Evolutionary conservation across 2,329 filamentous ascomycete genomes (phyloP), one percentile per base, ranked within the genome.

Genomic region (Hypoxylon sp.): DNA sequence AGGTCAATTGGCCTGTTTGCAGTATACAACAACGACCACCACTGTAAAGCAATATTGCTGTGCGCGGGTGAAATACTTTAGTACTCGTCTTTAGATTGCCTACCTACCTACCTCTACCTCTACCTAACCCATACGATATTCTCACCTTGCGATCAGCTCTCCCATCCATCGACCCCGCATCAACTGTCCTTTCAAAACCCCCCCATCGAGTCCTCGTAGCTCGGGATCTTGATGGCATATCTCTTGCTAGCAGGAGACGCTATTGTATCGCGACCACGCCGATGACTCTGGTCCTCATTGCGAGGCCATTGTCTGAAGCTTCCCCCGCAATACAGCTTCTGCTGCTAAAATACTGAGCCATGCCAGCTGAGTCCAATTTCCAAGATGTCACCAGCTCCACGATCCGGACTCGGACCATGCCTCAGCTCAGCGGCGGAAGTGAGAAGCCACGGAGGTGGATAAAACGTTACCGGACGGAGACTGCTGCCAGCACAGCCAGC

Each of bases 401-500:
- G 74, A 72, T 79, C 75, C 76, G 77, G 75, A 79, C 76, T 77
- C 78, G 81, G 75, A 83, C 77, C 79, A 84, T 84, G 82, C 81
- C 81, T 81, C 79, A 77, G 72, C 70, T 74, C 72, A 76, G 68
- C 74, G 76, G 54, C 68, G 75, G 64, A 69, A 76, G 74, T 72
- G 77, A 77, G 72, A 75, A 77, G 71, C 75, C 75, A 74, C 75
- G 77, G 73, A 80, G 80, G 74, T 91, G 91, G 83, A 85, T 91
- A 76, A 94, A 93, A 82, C 87, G 86, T 73, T 95, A 96, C 81
- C 88, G 92, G 72, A 95, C 91, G 54, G 92, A 95, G 81, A 89
- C 96, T 72, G 89, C 92, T 68, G 93, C 93, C 49, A 92, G 90
- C 80, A 85, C 89, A 42, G 92, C 91, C 77, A 95, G 91, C 80